phyloP scores from a whole-genome alignment of 2,329 filamentous ascomycete genomes.

The Sporothrix dimorphospora region DNA sequence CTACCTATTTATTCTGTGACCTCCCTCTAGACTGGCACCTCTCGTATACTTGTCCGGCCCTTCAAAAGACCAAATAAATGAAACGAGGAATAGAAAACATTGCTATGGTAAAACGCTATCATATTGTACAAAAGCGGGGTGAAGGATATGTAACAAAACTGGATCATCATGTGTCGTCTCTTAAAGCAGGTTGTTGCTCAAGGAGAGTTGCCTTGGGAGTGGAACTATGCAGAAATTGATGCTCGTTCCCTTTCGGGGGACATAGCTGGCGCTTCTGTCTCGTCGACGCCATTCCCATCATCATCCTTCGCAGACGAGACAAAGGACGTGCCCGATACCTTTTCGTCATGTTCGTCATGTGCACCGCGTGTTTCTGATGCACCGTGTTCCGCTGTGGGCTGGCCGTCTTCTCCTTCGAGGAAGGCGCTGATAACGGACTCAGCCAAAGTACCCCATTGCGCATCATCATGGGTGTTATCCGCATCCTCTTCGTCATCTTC shows the following conservation, averaged over 20 bases:
- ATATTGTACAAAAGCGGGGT: background rate
- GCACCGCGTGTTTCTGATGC: background rate
- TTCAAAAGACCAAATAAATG: background rate
- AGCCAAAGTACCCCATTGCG: slow-evolving; percentile 28
- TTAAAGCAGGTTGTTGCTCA: background rate
- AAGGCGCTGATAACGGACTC: slow-evolving; percentile 29
- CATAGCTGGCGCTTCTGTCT: background rate
- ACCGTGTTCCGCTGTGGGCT: background rate
- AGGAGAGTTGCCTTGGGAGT: too few relatives aligned
- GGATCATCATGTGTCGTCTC: background rate
- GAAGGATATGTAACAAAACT: background rate
- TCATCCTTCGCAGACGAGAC: background rate
- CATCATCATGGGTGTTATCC: background rate
- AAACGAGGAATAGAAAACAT: background rate
- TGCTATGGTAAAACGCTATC: background rate
- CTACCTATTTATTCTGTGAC: background rate
- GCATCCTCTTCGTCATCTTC: slow-evolving; percentile 1
- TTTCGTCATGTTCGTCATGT: background rate
- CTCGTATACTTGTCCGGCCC: slow-evolving; percentile 1
- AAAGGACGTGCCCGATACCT: background rate
- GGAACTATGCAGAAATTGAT: background rate
- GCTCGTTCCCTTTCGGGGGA: background rate
- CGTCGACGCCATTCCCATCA: background rate
- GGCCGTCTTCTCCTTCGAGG: background rate
- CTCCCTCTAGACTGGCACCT: background rate